A percentile compares a stretch with the other conserved stretches of the same genome.
Evolutionary conservation across 2,329 filamentous ascomycete genomes (phyloP).

Genomic region (Paraphoma chrysanthemicola): DNA sequence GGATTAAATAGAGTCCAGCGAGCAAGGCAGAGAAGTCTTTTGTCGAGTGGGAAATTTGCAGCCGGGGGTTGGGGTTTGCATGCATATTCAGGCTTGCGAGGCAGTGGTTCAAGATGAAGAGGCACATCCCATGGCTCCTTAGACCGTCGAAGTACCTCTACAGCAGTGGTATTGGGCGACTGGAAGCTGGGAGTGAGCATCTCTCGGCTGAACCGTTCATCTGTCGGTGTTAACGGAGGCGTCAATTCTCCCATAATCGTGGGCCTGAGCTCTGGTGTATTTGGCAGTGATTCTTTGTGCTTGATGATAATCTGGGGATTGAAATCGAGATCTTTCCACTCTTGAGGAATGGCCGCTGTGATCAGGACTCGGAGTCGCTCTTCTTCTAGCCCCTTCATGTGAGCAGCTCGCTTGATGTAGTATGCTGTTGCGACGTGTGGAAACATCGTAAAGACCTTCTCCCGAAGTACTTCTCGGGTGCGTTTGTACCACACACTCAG

Average conservation of each 20-base stretch:
- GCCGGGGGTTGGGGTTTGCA: conserved; percentile 24
- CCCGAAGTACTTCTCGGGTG: conserved; percentile 18
- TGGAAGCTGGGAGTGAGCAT: background rate
- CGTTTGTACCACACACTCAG: conserved; percentile 25
- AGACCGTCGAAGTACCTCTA: background rate
- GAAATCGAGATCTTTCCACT: conserved; percentile 17
- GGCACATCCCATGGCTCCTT: conserved; percentile 3
- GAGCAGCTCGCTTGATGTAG: conserved; percentile 23
- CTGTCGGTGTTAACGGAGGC: conserved; percentile 9
- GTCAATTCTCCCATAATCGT: background rate
- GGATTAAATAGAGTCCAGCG: conserved; percentile 35
- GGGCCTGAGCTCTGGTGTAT: conserved; percentile 4
- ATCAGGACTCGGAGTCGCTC: conserved; percentile 19
- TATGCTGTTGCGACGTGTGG: conserved; percentile 20
- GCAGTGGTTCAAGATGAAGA: conserved; percentile 19
- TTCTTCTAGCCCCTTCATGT: conserved; percentile 28
- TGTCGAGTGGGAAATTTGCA: conserved; percentile 22
- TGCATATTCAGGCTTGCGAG: conserved; percentile 10
- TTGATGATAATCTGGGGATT: conserved; percentile 15
- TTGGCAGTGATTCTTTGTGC: background rate
- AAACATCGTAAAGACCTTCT: conserved; percentile 32
- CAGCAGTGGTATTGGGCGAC: background rate
- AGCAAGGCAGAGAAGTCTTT: conserved; percentile 32
- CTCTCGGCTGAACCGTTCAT: background rate
- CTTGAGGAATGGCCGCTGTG: conserved; percentile 24